Evolutionary conservation across 2,329 filamentous ascomycete genomes (phyloP).

Genomic region (Neopestalotiopsis sp.): DNA sequence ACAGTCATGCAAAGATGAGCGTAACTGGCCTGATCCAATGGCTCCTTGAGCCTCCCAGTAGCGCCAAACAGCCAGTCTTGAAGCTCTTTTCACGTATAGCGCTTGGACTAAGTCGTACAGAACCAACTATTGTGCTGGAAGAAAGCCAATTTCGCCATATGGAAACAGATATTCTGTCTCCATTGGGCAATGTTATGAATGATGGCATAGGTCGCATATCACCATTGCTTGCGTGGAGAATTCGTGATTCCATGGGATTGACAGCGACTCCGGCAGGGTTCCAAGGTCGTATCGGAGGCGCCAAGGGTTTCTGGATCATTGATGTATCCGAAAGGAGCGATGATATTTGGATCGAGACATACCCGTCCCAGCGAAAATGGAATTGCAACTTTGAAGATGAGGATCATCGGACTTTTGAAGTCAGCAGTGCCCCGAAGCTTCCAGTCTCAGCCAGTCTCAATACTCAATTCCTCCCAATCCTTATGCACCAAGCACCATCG

Average conservation of each 20-base stretch:
- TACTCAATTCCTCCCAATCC: conserved; percentile 70
- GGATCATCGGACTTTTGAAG: conserved; percentile 68
- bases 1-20: conserved; percentile 30
- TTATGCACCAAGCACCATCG: conserved; percentile 63
- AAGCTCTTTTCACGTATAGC: conserved; percentile 65
- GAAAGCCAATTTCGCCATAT: conserved; percentile 49
- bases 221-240: conserved; percentile 55
- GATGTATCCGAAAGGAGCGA: conserved; percentile 53
- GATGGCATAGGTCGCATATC: conserved; percentile 73
- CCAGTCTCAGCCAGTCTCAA: conserved; percentile 64
- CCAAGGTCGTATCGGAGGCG: conserved; percentile 73
- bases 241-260: conserved; percentile 57
- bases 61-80: conserved; percentile 49
- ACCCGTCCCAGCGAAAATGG: conserved; percentile 74
- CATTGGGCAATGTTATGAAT: conserved; percentile 58
- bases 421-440: conserved; percentile 53
- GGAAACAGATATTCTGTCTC: conserved; percentile 44
- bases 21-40: conserved; percentile 54
- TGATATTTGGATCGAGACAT: conserved; percentile 69
- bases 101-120: conserved; percentile 58
- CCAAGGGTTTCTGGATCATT: conserved; percentile 78
- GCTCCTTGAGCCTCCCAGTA: conserved; percentile 53
- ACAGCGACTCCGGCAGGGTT: conserved; percentile 64
- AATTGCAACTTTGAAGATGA: conserved; percentile 51
- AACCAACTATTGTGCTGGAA: conserved; percentile 50